Evolutionary conservation across 768 basidiomycete genomes (phyloP), one percentile per base, ranked within the genome.

Genomic region (Mycena epipterygia): DNA sequence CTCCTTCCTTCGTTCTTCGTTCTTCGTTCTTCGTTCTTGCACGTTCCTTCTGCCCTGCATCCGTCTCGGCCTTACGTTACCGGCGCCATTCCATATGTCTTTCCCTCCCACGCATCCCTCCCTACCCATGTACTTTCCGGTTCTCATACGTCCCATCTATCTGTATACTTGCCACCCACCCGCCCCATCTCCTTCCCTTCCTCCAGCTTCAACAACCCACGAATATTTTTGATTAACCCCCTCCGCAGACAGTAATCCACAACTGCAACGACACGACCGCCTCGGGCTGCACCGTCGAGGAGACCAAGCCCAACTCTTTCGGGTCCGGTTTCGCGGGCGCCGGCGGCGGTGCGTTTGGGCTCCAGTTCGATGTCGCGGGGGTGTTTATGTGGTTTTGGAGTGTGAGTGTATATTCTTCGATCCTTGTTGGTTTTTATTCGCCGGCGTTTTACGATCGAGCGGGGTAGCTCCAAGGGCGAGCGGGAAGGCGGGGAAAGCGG

Each of bases 301-400:
- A 92, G 76, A 88, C 87, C 0, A 87, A 87, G 65, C 81, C 87
- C 0, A 85, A 86, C 27, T 92, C 90, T 53, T 95, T 87, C 73
- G 93, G 92, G 11, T 79, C 83, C 5, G 90, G 85, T 0, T 96
- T 96, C 75, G 88, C 90, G 5, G 76, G 79, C 19, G 86, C 86
- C 9, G 90, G 90, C 17, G 95, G 95, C 27, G 95, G 95, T 12
- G 89, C 92, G 19, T 96, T 87, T 70, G 93, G 92, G 3, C 86
- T 91, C 3, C 92, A 94, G 76, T 88, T 94, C 71, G 93, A 92
- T 32, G 80, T 78, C 14, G 70, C 82, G 35, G 85, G 84, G 44
- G 74, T 83, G 1, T 82, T 74, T 65, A 76, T 83, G 48, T 86
- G 84, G 85, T 85, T 84, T 67, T 86, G 83, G 80, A 81, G 82